These are phyloP conservation scores for Reticulascus tulasneorum DNA, from an alignment of 2,329 filamentous ascomycete species.

Conservation along the genomic window DNA sequence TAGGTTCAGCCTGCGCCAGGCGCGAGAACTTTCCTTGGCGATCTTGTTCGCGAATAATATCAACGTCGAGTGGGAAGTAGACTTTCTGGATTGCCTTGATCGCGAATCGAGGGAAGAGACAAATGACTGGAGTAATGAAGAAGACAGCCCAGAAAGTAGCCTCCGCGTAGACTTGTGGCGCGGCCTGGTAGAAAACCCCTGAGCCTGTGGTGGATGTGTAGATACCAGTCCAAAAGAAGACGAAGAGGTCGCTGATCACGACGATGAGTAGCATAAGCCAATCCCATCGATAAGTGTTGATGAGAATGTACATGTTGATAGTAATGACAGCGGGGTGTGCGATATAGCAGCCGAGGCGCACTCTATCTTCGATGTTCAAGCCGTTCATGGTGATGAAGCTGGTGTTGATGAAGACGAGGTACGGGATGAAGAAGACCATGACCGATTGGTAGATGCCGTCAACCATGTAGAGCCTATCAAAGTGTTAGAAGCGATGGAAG, in stretches of 20 bases:
- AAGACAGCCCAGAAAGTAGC: slow-evolving; percentile 85
- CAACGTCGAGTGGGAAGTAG: slow-evolving; percentile 87
- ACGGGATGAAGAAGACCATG: slow-evolving; percentile 90
- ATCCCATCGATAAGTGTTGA: slow-evolving; percentile 98
- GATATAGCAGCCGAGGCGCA: slow-evolving; percentile 82
- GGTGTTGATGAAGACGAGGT: slow-evolving; percentile 68
- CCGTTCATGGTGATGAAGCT: slow-evolving; percentile 70
- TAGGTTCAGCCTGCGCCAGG: slow-evolving; percentile 40
- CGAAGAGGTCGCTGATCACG: slow-evolving; percentile 73
- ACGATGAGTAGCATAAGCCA: slow-evolving; percentile 90
- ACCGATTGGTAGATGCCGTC: slow-evolving; percentile 94
- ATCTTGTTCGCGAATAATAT: slow-evolving; percentile 93
- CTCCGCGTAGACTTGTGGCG: slow-evolving; percentile 72
- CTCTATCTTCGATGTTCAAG: slow-evolving; percentile 71
- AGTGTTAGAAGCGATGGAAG: slow-evolving; percentile 21
- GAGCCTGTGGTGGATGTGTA: slow-evolving; percentile 51
- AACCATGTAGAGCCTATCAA: slow-evolving; percentile 77
- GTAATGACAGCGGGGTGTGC: slow-evolving; percentile 79
- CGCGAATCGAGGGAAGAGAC: slow-evolving; percentile 81
- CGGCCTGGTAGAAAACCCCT: slow-evolving; percentile 67
- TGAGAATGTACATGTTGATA: slow-evolving; percentile 90
- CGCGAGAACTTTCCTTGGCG: slow-evolving; percentile 77
- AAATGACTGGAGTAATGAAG: slow-evolving; percentile 74
- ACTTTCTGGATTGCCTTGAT: slow-evolving; percentile 90
- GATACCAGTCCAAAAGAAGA: slow-evolving; percentile 94